Evolutionary conservation across 106 monocot genomes (phyloP).

Genomic region (Apostasia ramifera): DNA sequence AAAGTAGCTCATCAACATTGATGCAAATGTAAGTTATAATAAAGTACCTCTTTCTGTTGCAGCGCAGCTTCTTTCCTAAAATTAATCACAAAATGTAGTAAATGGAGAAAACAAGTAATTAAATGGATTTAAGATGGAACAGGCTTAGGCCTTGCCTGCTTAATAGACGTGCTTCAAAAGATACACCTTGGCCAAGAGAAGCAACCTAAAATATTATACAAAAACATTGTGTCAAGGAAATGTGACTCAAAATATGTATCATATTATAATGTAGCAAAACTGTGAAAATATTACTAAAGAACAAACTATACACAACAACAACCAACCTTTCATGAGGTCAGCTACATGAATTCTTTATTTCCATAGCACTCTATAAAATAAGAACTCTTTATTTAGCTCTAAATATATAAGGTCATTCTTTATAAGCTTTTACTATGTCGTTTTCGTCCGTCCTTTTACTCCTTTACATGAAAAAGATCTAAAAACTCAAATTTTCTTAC

Average conservation of each 20-base stretch:
- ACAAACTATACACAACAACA: background rate
- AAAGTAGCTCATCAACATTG: background rate
- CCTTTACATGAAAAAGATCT: too few relatives aligned
- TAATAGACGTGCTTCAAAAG: slow-evolving; percentile 3
- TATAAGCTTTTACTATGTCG: background rate
- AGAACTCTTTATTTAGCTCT: too few relatives aligned
- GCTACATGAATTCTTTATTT: too few relatives aligned
- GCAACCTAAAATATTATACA: slow-evolving; percentile 3
- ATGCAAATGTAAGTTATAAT: background rate
- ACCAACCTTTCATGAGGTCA: background rate
- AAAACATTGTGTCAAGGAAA: background rate
- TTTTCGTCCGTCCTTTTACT: too few relatives aligned
- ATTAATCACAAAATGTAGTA: background rate
- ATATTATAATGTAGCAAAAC: background rate
- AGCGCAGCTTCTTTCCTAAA: slow-evolving; percentile 25
- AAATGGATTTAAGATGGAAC: background rate
- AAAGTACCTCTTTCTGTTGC: slow-evolving; percentile 35
- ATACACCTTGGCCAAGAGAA: slow-evolving; percentile 13
- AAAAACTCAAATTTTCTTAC: too few relatives aligned
- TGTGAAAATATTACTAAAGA: background rate
- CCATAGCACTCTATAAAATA: too few relatives aligned
- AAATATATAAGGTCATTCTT: too few relatives aligned
- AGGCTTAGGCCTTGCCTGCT: slow-evolving; percentile 16
- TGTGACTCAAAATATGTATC: background rate
- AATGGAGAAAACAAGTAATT: slow-evolving; percentile 5